Evolutionary conservation across 1,284 basidiomycete species (phyloP).

Genomic region (Ceratobasidium sp.): DNA sequence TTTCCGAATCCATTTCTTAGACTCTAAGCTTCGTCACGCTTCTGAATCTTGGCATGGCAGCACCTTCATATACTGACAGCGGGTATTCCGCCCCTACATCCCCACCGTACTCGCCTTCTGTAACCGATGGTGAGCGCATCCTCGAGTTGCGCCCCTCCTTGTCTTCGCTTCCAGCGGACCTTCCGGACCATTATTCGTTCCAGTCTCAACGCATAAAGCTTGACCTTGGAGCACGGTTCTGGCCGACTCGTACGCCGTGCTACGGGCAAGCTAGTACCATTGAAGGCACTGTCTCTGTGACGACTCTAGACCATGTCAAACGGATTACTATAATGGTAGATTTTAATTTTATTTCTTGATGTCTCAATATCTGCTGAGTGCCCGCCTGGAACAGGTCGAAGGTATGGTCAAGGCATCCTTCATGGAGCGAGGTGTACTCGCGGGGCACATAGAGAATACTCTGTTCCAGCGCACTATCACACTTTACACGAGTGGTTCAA

Average conservation of each 20-base stretch:
- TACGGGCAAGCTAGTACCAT: not conserved
- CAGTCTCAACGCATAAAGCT: constrained; percentile 26
- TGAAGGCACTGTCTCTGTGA: not conserved
- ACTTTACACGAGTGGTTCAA: not conserved
- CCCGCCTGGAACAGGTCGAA: not conserved
- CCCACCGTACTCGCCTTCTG: constrained; percentile 7
- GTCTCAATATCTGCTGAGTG: not conserved
- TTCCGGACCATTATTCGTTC: constrained; percentile 14
- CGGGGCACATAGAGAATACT: not conserved
- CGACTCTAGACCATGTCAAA: constrained; percentile 17
- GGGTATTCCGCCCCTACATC: not conserved
- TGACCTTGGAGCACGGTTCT: constrained; percentile 13
- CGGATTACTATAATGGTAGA: constrained; percentile 9
- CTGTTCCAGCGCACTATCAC: constrained; percentile 1
- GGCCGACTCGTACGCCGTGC: constrained; percentile 14
- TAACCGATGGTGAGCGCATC: constrained; percentile 24
- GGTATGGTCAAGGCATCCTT: constrained; percentile 5
- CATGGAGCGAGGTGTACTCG: constrained; percentile 22
- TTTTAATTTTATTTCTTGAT: not conserved
- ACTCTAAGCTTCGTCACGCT: no score
- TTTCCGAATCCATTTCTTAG: no score
- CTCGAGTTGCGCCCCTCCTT: not conserved
- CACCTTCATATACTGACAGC: constrained; percentile 12
- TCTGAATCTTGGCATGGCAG: constrained; percentile 1
- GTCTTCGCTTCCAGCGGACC: not conserved